Base-by-base conservation (phyloP, 305 asterid genomes). In the Solanum hybrid region DNA sequence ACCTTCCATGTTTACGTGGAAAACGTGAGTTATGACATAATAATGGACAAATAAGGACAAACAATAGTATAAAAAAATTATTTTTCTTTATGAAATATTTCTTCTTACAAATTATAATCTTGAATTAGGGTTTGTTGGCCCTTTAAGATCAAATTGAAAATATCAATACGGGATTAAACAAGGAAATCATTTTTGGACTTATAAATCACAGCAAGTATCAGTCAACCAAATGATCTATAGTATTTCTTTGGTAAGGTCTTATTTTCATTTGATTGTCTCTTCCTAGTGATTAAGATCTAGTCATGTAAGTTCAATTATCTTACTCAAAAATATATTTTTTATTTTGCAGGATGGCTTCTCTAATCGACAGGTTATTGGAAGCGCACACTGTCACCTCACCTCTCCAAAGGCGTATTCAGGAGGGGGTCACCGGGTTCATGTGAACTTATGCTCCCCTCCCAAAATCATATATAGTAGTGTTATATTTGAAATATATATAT, bases 161-260 rank as follows among this genome's bases (percentile, higher is more conserved):
- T 69, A 51, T 88, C 6, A 81, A 71, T 75, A 81, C 29, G 24
- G 82, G 75, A 66, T 38, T 88, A 6, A 81, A 27, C 10, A n/a
- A n/a, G 46, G 81, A 69, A 17, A 34, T n/a, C 2, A 79, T 88
- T 51, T 79, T 14, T 3, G 34, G n/a, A n/a, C 12, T 4, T 31
- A 13, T 88, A 75, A 88, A 69, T 35, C 29, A 24, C 32, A 6
- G 17, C 75, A 86, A 4, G 79, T 88, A 79, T 37, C n/a, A 40
- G 79, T 35, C 81, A 17, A 36, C n/a, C 5, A 10, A 78, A 78
- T 29, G 8, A 8, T 82, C 9, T 42, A n/a, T 2, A 66, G 5
- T 64, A 79, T 79, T 56, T 88, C 51, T 79, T 79, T 79, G 90
- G 90, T 72, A 82, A 66, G 90, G 27, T 5, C 10, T 26, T 46